phyloP scores from a whole-genome alignment of 2,329 filamentous ascomycete species.

The Cercospora sojina region DNA sequence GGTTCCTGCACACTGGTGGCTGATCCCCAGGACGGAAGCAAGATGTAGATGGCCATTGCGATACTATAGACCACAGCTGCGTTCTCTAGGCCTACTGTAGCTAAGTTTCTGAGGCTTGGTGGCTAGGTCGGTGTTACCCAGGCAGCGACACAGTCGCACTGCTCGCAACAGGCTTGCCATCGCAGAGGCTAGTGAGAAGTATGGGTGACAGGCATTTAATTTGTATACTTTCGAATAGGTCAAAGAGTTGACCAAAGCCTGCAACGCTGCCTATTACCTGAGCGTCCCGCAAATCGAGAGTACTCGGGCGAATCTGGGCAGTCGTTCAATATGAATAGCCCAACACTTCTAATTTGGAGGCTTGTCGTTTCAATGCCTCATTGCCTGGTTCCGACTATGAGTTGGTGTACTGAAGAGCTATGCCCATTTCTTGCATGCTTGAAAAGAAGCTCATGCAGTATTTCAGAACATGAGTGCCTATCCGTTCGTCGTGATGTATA shows the following conservation, averaged over 20 bases:
- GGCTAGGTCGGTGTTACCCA: not conserved
- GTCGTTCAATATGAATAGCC: not conserved
- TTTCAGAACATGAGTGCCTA: not conserved
- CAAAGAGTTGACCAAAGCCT: not conserved
- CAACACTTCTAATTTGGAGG: not conserved
- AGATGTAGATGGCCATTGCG: not conserved
- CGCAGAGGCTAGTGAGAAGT: not conserved
- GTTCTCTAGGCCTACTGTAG: not conserved
- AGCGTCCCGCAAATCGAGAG: not conserved
- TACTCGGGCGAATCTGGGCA: not conserved
- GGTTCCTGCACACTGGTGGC: not conserved
- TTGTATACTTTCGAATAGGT: not conserved
- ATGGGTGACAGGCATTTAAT: not conserved
- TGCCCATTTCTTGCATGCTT: not conserved
- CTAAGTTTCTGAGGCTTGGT: not conserved
- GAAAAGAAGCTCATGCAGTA: not conserved
- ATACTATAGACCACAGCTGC: not conserved
- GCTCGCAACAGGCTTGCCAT: not conserved
- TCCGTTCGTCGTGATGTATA: not conserved
- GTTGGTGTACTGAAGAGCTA: not conserved
- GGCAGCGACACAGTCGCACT: not conserved
- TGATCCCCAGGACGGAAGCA: not conserved
- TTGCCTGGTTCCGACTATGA: not conserved
- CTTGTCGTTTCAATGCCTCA: not conserved
- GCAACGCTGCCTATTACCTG: not conserved